These are phyloP conservation scores for Penicillium paradoxum DNA, from an alignment of 495 filamentous ascomycete species.

Conservation along the genomic window DNA sequence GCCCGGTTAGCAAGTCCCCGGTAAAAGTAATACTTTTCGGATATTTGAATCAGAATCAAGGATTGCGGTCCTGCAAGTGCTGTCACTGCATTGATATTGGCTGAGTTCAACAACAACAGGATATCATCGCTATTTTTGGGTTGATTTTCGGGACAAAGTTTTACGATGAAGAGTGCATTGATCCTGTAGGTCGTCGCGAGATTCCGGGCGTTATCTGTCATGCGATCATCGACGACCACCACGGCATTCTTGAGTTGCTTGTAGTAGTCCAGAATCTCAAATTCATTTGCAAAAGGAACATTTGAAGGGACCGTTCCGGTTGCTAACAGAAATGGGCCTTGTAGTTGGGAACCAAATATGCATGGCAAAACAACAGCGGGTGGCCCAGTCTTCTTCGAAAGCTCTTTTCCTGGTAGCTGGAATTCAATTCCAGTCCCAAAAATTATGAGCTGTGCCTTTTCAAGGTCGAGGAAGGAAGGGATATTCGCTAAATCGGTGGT, in stretches of 20 bases:
- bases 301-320: not conserved
- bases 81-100: not conserved
- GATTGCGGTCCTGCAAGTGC: not conserved
- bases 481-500: not conserved
- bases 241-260: slow-evolving; percentile 6
- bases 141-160: slow-evolving; percentile 1
- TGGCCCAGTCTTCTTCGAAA: not conserved
- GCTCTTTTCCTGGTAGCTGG: not conserved
- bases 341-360: not conserved
- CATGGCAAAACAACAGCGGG: not conserved
- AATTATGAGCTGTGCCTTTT: not conserved
- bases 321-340: not conserved
- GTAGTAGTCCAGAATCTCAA: not conserved
- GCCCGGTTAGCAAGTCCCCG: not conserved
- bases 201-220: slow-evolving; percentile 25
- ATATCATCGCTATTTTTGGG: not conserved
- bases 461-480: not conserved
- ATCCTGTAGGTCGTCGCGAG: slow-evolving; percentile 18
- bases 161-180: slow-evolving; percentile 23
- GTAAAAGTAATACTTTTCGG: not conserved
- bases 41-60: not conserved
- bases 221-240: slow-evolving; percentile 20
- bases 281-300: not conserved
- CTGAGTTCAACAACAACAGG: not conserved
- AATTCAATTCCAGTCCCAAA: not conserved